Base-by-base conservation (phyloP, 495 filamentous ascomycete species). In the Glarea lozoyensis region DNA sequence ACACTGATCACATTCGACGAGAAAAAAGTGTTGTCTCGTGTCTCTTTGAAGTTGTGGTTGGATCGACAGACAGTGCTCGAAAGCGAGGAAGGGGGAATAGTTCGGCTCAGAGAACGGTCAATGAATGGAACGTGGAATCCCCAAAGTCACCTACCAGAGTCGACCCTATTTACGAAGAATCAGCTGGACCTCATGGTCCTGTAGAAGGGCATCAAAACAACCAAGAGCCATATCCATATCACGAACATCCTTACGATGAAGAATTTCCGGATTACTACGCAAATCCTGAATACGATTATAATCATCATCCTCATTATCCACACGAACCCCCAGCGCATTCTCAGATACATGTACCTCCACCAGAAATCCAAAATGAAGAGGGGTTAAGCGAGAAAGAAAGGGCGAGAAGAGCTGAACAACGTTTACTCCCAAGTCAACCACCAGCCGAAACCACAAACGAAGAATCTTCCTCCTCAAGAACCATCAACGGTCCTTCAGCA, bases 21-120 rank as follows among this genome's bases (percentile, higher is more conserved):
- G 82, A 92, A 49, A 95, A 94, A 53, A 86, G 84, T 10, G 85
- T 96, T 4, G 79, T 96, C 2, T 79, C 81, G 5, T 82, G 84
- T 18, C 67, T 77, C 1, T 89, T 90, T 50, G 88, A 95, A 53
- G 74, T 95, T 24, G 66, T 93, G 7, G 76, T 97, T n/a, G 90
- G 90, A 0, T 94, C 88, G 3, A 72, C 70, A 40, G 92, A 98
- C 60, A 90, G 76, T 46, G 72, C 71, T 29, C 73, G 83, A 40
- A 58, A 71, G 29, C 67, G 75, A 52, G 66, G 68, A 33, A 78
- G 46, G 51, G 49, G 33, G 19, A 37, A 46, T 17, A 40, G 35
- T 13, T 24, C 46, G 2, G 24, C 18, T 4, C 27, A 24, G 33
- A 23, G 30, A 32, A 32, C 48, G 29, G 37, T 29, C 2, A 45